A percentile compares a stretch with the other conserved stretches of the same genome.
Conservation (phyloP, 2,329 filamentous ascomycete genomes). For the Blastomyces parvus region DNA sequence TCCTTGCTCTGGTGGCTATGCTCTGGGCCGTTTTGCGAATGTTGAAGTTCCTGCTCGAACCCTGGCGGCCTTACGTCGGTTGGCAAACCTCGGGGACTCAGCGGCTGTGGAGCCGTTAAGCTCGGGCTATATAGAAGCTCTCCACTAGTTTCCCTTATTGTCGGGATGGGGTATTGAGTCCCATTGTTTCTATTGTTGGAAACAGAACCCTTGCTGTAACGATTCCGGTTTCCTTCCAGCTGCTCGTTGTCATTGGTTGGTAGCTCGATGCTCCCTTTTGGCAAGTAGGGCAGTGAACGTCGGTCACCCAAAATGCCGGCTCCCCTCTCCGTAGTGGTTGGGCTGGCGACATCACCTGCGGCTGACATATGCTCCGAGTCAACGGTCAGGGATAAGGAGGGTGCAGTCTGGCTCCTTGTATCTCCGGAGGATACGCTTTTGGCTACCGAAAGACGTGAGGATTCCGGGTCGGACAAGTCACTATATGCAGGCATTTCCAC, state of each 20-base stretch:
- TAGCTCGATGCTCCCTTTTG: not conserved
- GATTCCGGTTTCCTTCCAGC: not conserved
- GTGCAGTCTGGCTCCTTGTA: not conserved
- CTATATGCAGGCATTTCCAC: constrained; percentile 2
- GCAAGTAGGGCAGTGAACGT: not conserved
- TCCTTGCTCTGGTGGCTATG: not conserved
- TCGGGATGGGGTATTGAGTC: constrained; percentile 2
- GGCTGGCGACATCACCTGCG: not conserved
- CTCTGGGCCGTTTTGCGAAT: not conserved
- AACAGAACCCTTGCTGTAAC: not conserved
- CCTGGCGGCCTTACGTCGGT: not conserved
- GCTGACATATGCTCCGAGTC: constrained; percentile 1
- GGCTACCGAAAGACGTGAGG: not conserved
- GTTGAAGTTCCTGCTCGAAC: not conserved
- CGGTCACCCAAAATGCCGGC: not conserved
- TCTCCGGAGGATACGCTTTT: not conserved
- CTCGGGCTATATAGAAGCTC: not conserved
- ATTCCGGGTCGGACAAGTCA: not conserved
- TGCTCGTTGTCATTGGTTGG: not conserved
- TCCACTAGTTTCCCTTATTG: constrained; percentile 4
- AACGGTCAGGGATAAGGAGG: not conserved
- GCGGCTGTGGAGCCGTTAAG: not conserved
- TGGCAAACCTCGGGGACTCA: not conserved
- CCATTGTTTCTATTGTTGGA: constrained; percentile 7
- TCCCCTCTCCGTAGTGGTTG: not conserved